Evolutionary conservation across 108 stramenopile species (phyloP), one percentile per base, ranked within the genome.

Genomic region (Stephanodiscus minutulus): DNA sequence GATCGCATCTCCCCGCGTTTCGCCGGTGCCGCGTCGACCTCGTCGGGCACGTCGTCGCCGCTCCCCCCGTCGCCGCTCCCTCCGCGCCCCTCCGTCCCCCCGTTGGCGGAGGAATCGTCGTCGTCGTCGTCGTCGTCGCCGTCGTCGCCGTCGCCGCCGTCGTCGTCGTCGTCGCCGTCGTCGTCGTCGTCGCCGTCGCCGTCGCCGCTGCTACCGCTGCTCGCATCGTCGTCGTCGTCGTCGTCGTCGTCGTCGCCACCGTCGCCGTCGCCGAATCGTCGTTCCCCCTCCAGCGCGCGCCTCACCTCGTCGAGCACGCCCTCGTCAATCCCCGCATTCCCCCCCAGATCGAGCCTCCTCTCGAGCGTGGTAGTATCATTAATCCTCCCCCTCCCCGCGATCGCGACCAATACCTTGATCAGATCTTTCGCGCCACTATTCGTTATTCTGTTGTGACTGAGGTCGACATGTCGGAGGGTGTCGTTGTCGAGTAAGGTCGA

Each of bases 401-500:
- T 57, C 7, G 55, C 44, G 48, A 77, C 56, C 12, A 77, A n/a
- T n/a, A n/a, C 76, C 50, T 77, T 77, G 18, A 77, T 65, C 29
- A 77, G 39, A 33, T 77, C 76, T 10, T n/a, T 64, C 11, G 61
- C 76, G 0, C 76, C 76, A 22, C 47, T 58, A 41, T 60, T 66
- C 10, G 54, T 50, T 41, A 77, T 77, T 33, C 6, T 43, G 59
- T 77, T 77, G 22, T 60, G 47, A 17, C 64, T 46, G 37, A 77
- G 57, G 59, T 77, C 69, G 17, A 77, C 62, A 15, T 7, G 8
- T 1, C 56, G 0, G 21, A 77, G 33, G 0, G 64, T 39, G 43
- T 77, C 76, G 59, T 77, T 77, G 41, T 77, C 76, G 15, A 77
- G 54, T 25, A 77, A 50, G 1, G 76, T 68, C 46, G 63, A 57